Evolutionary conservation across 768 basidiomycete genomes (phyloP), one percentile per base, ranked within the genome.

Genomic region (Termitomyces heimii): DNA sequence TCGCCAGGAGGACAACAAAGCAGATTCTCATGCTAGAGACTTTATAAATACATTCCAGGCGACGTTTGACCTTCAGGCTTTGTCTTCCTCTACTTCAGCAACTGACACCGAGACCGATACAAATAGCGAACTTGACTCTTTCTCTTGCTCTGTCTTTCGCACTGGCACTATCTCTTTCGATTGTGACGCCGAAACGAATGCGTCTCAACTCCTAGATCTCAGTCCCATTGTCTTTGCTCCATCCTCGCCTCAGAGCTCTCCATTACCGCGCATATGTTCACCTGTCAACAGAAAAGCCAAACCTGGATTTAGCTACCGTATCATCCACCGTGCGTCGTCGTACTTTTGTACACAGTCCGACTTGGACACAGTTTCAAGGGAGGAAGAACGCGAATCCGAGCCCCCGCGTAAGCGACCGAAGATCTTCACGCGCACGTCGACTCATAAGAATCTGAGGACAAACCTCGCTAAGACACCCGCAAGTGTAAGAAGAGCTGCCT

Each of bases 241-340:
- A 12, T 35, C 34, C n/a, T 16, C 16, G 48, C n/a, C 48, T 50
- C 48, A 35, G 24, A 50, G 34, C 5, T 26, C 34, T 50, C 49
- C 49, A 10, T 10, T 26, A 6, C 24, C 34, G 34, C 34, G 49
- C 50, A 51, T 51, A 51, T 26, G 39, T 28, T 26, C 6, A 39
- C 18, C 24, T 50, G 18, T 35, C 4, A 24, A 35, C 48, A 34
- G 35, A 50, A 35, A 50, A 18, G 20, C 14, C 4, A 50, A 29
- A 39, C n/a, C 18, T n/a, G 50, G 37, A 13, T 40, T 39, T 26
- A 52, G 37, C 16, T 52, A 35, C 9, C 55, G 55, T 29, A n/a
- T 35, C 13, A 56, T 56, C 22, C 55, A 56, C 24, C 55, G 55
- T 13, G 55, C 55, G 1, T 54, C 53, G 13, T 56, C 40, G 8